Conservation (phyloP, 1,284 basidiomycete species). For the Pseudozyma sp. region DNA sequence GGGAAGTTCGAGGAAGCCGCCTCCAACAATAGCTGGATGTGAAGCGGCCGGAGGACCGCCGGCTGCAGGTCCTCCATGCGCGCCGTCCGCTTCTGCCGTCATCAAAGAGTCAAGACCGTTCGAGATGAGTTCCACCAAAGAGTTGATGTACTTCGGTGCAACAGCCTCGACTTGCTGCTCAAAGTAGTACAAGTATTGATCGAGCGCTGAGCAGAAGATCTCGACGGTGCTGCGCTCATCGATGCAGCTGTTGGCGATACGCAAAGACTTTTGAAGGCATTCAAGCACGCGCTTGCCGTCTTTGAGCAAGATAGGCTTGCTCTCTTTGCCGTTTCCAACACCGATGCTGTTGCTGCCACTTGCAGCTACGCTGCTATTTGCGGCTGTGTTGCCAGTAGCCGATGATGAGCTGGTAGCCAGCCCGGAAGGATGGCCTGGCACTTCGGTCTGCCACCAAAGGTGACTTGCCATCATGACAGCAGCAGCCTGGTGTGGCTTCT, state of each 20-base stretch:
- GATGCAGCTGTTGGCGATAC: constrained; percentile 68
- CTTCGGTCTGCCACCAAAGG: constrained; percentile 67
- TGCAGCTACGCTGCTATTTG: constrained; percentile 26
- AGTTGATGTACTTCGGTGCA: constrained; percentile 65
- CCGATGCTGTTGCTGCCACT: constrained; percentile 15
- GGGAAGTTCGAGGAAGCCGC: constrained; percentile 86
- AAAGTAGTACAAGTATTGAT: constrained; percentile 68
- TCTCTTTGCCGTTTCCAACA: constrained; percentile 25
- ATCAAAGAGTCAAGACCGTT: constrained; percentile 57
- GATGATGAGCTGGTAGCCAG: constrained; percentile 32
- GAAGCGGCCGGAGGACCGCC: constrained; percentile 14
- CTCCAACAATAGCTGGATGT: constrained; percentile 60
- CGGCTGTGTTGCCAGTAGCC: constrained; percentile 40
- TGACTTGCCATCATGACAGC: constrained; percentile 68
- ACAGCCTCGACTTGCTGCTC: constrained; percentile 66
- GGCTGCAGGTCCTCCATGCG: constrained; percentile 13
- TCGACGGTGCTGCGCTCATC: constrained; percentile 66
- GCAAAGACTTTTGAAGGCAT: constrained; percentile 66
- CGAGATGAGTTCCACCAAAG: constrained; percentile 64
- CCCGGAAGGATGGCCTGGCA: constrained; percentile 35
- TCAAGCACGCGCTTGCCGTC: constrained; percentile 67
- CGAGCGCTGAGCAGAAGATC: constrained; percentile 66
- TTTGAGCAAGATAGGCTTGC: constrained; percentile 52
- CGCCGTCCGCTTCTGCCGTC: constrained; percentile 32
- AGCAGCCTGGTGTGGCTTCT: constrained; percentile 68